phyloP scores from a whole-genome alignment of 257 asterid species.

The Petunia axillaris region DNA sequence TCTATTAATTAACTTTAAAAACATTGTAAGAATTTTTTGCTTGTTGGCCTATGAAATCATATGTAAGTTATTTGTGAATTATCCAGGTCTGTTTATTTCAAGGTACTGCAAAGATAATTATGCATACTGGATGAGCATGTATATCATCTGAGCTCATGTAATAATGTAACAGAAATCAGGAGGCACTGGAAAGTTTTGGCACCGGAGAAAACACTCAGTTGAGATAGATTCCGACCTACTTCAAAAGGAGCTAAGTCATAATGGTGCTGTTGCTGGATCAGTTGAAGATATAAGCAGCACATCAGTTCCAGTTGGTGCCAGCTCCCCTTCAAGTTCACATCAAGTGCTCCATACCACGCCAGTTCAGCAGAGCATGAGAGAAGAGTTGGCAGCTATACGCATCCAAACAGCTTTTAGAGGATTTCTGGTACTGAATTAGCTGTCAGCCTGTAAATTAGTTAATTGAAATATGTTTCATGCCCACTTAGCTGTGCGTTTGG shows the following conservation, averaged over 20 bases:
- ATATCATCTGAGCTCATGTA: conserved; percentile 10
- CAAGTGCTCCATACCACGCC: conserved; percentile 56
- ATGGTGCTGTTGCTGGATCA: conserved; percentile 36
- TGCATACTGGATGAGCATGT: not conserved
- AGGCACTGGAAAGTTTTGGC: conserved; percentile 68
- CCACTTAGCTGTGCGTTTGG: conserved; percentile 1
- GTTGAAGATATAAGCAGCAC: conserved; percentile 49
- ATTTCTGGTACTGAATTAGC: conserved; percentile 67
- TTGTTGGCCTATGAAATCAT: not conserved
- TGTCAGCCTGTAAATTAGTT: conserved; percentile 8
- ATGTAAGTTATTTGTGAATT: conserved; percentile 10
- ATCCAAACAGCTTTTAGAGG: conserved; percentile 96
- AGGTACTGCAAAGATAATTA: not conserved
- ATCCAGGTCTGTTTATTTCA: conserved; percentile 1
- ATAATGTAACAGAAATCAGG: conserved; percentile 59
- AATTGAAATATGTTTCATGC: not conserved
- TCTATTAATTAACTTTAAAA: not conserved
- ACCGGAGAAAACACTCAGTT: conserved; percentile 80
- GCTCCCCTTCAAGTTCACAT: conserved; percentile 66
- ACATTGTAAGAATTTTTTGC: not conserved
- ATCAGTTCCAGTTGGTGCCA: conserved; percentile 56
- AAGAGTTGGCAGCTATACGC: conserved; percentile 87
- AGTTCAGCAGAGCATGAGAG: conserved; percentile 49
- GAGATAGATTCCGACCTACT: conserved; percentile 61
- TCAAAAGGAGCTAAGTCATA: conserved; percentile 56